Evolutionary conservation across 805 yeast genomes (phyloP).

Genomic region (Wickerhamomyces canadensis): DNA sequence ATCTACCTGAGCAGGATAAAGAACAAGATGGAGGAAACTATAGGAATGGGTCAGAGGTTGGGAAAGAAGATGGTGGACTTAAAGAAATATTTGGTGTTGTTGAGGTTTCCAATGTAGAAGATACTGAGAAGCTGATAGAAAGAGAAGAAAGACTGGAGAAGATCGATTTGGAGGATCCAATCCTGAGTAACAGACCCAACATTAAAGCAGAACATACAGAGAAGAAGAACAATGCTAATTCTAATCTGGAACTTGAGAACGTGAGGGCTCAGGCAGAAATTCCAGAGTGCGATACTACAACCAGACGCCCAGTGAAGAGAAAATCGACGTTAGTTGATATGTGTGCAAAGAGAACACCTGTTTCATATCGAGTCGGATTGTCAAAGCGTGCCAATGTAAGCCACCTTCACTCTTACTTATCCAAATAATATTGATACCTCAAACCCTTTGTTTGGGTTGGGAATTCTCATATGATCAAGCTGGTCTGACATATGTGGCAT

Average conservation of each 20-base stretch:
- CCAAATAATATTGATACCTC: slow-evolving; percentile 3
- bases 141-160: neutral
- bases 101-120: no score
- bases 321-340: slow-evolving; percentile 11
- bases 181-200: no score
- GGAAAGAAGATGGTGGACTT: no score
- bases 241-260: no score
- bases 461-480: no score
- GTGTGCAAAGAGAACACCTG: slow-evolving; percentile 8
- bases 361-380: slow-evolving; percentile 20
- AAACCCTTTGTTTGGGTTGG: neutral
- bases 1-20: neutral
- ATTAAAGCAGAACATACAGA: no score
- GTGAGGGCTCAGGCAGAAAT: neutral
- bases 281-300: neutral
- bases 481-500: no score
- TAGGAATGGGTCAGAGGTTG: neutral
- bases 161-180: no score
- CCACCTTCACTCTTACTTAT: slow-evolving; percentile 16
- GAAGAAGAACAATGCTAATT: neutral
- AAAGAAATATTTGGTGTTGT: neutral
- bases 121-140: neutral
- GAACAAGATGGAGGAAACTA: neutral
- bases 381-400: slow-evolving; percentile 19
- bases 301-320: slow-evolving; percentile 2